Conservation (phyloP, 179 eudicot species). For the Silene coronaria region DNA sequence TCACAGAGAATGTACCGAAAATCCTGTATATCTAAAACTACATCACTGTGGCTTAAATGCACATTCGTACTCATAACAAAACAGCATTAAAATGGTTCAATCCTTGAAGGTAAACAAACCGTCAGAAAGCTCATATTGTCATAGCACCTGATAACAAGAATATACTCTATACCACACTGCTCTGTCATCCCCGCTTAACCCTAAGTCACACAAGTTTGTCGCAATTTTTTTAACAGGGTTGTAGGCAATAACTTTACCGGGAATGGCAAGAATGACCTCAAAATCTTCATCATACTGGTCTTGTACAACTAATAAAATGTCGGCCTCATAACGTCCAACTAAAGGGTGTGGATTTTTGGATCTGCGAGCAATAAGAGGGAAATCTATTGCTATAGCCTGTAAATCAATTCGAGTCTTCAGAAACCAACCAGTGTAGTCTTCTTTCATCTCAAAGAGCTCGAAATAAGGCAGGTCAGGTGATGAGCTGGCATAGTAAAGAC, state of each 20-base stretch:
- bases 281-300: slow-evolving; percentile 20
- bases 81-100: neutral
- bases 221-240: slow-evolving; percentile 15
- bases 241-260: slow-evolving; percentile 27
- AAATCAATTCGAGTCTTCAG: slow-evolving; percentile 18
- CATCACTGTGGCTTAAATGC: too few relatives aligned
- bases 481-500: slow-evolving; percentile 17
- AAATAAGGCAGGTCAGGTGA: slow-evolving; percentile 13
- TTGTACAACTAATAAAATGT: slow-evolving; percentile 18
- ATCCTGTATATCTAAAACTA: too few relatives aligned
- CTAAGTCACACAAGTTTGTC: slow-evolving; percentile 17
- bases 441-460: slow-evolving; percentile 27
- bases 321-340: slow-evolving; percentile 25
- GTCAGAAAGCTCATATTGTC: neutral
- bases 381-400: slow-evolving; percentile 14
- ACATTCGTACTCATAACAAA: neutral
- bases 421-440: slow-evolving; percentile 26
- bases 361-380: slow-evolving; percentile 26
- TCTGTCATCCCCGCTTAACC: slow-evolving; percentile 17
- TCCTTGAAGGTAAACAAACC: neutral
- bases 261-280: slow-evolving; percentile 24
- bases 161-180: slow-evolving; percentile 27
- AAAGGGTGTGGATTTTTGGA: slow-evolving; percentile 17
- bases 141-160: slow-evolving; percentile 21
- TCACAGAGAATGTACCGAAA: too few relatives aligned